Evolutionary conservation across 352 stramenopile genomes (phyloP), one percentile per base, ranked within the genome.

Genomic region (Pythium brachiatum): DNA sequence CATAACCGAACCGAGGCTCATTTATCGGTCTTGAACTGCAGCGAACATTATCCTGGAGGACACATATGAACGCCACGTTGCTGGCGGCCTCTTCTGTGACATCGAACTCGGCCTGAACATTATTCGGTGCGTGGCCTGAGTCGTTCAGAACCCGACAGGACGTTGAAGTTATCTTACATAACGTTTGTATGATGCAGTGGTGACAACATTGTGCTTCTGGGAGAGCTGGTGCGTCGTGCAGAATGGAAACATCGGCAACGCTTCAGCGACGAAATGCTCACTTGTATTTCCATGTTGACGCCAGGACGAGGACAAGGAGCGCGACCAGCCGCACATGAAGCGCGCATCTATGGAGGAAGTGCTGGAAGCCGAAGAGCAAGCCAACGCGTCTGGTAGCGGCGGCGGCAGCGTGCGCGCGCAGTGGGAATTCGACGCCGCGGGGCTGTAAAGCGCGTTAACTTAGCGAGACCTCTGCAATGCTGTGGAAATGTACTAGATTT

Each of bases 31-130:
- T 25, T 7, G 20, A 15, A 48, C 15, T 60, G 38, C 62, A 95
- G 86, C 88, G 25, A 99, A 99, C 73, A 97, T 99, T 68, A 96
- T 99, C 53, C 73, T 99, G 23, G 89, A 98, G 73, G 92, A 98
- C 69, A 98, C 95, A 53, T 97, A 85, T 72, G 92, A 98, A 71
- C 86, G 92, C 64, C 83, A 96, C 59, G 82, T 96, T 34, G 82
- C 89, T 29, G 80, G 79, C 51, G 79, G 79, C 34, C 81, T 97
- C 60, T 99, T 98, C 73, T 95, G 94, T 39, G 96, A 99, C 65
- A 96, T 99, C 59, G 83, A 97, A 60, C 72, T 99, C 46, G 95
- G 95, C 26, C 73, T 99, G n/a, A 98, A 98, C 75, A 92, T 99
- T 65, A 94, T 99, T 48, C 84, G 96, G 75, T 95, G 69, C 16